Evolutionary conservation across 2,329 filamentous ascomycete species (phyloP).

Genomic region (Chaetomiaceae sp.): DNA sequence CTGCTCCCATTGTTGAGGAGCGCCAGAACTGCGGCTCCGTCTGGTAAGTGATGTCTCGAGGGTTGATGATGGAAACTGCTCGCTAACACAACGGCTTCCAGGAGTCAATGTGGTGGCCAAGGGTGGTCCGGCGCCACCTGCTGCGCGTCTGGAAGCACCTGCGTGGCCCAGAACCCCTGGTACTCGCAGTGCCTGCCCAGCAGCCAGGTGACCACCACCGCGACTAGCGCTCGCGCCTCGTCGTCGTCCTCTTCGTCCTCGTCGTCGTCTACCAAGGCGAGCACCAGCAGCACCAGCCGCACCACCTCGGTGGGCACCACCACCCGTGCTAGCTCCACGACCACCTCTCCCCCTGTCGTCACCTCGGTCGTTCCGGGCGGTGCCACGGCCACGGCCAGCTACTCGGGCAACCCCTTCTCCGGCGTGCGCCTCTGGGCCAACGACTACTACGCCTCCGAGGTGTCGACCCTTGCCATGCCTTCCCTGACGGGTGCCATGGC

Average conservation of each 20-base stretch:
- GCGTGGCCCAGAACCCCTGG: conserved; percentile 34
- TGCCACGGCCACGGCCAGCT: conserved; percentile 36
- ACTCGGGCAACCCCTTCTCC: conserved; percentile 51
- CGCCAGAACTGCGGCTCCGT: conserved; percentile 35
- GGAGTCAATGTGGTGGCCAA: conserved; percentile 43
- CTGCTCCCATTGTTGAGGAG: conserved; percentile 40
- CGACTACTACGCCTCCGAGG: conserved; percentile 51
- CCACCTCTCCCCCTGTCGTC: conserved; percentile 30
- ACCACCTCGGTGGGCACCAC: conserved; percentile 5
- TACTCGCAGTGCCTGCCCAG: conserved; percentile 41
- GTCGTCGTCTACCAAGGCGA: conserved; percentile 17
- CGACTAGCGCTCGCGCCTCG: neutral
- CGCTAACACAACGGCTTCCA: conserved; percentile 7
- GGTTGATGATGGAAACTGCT: neutral
- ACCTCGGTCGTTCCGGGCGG: conserved; percentile 29
- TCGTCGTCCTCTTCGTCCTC: neutral
- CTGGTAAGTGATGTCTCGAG: conserved; percentile 30
- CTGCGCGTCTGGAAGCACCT: conserved; percentile 39
- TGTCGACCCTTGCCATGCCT: conserved; percentile 55
- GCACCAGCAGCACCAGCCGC: conserved; percentile 9
- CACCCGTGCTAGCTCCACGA: conserved; percentile 18
- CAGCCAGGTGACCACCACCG: conserved; percentile 18
- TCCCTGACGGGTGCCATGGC: conserved; percentile 53
- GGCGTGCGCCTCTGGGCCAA: conserved; percentile 51
- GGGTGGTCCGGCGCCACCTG: conserved; percentile 42